Percentiles rank a stretch among this genome's conserved stretches.
phyloP scores from a whole-genome alignment of 2,329 filamentous ascomycete species.

The Sarocladiaceae sp. region DNA sequence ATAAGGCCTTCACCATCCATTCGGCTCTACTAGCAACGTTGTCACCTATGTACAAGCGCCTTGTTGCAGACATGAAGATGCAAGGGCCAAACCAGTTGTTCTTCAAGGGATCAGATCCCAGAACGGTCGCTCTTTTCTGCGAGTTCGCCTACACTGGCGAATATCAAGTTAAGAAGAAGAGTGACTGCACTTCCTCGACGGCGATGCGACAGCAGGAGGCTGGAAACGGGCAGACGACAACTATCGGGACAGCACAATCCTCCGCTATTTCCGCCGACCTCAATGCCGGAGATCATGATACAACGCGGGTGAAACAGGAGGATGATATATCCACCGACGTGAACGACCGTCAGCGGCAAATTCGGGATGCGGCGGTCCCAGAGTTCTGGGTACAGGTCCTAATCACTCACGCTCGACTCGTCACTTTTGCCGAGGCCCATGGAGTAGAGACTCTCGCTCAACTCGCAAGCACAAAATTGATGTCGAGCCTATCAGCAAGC shows the following conservation, averaged over 20 bases:
- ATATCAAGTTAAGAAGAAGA: background rate
- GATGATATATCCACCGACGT: too few relatives aligned
- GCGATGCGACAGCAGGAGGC: too few relatives aligned
- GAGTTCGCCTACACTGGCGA: background rate
- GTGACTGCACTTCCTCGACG: background rate
- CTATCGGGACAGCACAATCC: too few relatives aligned
- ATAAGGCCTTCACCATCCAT: background rate
- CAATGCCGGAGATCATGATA: too few relatives aligned
- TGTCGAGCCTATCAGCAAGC: background rate
- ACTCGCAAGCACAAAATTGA: background rate
- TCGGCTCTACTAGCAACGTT: background rate
- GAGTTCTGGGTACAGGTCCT: too few relatives aligned
- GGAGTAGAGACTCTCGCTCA: background rate
- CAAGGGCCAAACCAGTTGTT: background rate
- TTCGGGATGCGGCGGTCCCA: too few relatives aligned
- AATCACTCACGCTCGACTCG: background rate
- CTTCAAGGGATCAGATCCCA: background rate
- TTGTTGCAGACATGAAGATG: background rate
- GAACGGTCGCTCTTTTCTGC: background rate
- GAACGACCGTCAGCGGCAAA: too few relatives aligned
- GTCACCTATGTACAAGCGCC: background rate
- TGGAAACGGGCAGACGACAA: too few relatives aligned
- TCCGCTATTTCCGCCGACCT: too few relatives aligned
- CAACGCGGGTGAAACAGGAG: too few relatives aligned
- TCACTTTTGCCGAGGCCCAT: background rate